Percentiles rank a stretch among this genome's conserved stretches.
These are phyloP conservation scores for Fusarium ambrosium DNA, from an alignment of 2,329 filamentous ascomycete species.

Conservation along the genomic window DNA sequence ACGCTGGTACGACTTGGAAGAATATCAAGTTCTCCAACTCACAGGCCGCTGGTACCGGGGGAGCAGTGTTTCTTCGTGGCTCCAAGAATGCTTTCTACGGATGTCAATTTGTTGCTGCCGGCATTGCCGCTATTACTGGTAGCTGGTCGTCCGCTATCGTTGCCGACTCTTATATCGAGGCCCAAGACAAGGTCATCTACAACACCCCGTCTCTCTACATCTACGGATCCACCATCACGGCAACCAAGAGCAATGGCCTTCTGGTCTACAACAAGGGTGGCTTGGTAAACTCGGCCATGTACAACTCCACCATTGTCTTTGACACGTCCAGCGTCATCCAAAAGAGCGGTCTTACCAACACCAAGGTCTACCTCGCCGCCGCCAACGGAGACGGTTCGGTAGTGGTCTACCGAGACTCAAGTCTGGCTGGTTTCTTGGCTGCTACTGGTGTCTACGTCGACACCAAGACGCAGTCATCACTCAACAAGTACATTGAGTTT, in stretches of 20 bases:
- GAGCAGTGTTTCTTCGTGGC: slow-evolving; percentile 23
- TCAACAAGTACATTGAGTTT: slow-evolving; percentile 58
- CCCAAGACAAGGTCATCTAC: slow-evolving; percentile 57
- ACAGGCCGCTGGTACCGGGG: not conserved
- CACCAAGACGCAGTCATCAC: slow-evolving; percentile 48
- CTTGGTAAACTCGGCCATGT: slow-evolving; percentile 41
- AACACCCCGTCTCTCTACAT: slow-evolving; percentile 57
- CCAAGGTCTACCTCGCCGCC: slow-evolving; percentile 57
- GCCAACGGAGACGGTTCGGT: slow-evolving; percentile 57
- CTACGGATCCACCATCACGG: slow-evolving; percentile 58
- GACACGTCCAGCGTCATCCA: slow-evolving; percentile 55
- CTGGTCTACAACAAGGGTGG: slow-evolving; percentile 56
- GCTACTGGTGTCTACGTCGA: slow-evolving; percentile 51
- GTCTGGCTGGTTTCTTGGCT: slow-evolving; percentile 55
- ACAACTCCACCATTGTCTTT: slow-evolving; percentile 58
- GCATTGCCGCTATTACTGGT: slow-evolving; percentile 46
- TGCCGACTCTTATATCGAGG: slow-evolving; percentile 61
- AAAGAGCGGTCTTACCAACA: slow-evolving; percentile 48
- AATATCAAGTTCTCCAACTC: slow-evolving; percentile 42
- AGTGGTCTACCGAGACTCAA: slow-evolving; percentile 57
- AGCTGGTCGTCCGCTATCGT: slow-evolving; percentile 54
- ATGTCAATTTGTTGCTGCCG: slow-evolving; percentile 58
- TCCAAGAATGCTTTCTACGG: slow-evolving; percentile 51
- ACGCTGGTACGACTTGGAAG: slow-evolving; percentile 29
- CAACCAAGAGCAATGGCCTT: slow-evolving; percentile 49